Conservation (phyloP, 176 grass and related monocot genomes). For the Sorghum bicolor region Sorghum_bicolor_NCBIv3 NC_012870.2:78029501-78030000, state of each 20-base stretch:
- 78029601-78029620: too few species aligned
- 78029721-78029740: background rate
- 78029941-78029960: background rate
- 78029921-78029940: background rate
- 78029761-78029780: conserved; percentile 4
- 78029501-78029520: too few species aligned
- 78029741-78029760: conserved; percentile 2
- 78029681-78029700: background rate
- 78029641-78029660: background rate
- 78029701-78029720: too few species aligned
- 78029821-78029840: background rate
- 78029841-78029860: background rate
- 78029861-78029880: background rate
- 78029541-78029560: too few species aligned
- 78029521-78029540: too few species aligned
- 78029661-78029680: background rate
- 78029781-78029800: background rate
- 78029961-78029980: too few species aligned
- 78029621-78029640: background rate
- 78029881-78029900: background rate
- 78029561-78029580: too few species aligned
- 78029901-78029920: too few species aligned
- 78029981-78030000: too few species aligned
- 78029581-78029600: too few species aligned
- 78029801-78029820: background rate